Evolutionary conservation across 345 rosid species (phyloP).

Genomic region (Eucalyptus viminalis): DNA sequence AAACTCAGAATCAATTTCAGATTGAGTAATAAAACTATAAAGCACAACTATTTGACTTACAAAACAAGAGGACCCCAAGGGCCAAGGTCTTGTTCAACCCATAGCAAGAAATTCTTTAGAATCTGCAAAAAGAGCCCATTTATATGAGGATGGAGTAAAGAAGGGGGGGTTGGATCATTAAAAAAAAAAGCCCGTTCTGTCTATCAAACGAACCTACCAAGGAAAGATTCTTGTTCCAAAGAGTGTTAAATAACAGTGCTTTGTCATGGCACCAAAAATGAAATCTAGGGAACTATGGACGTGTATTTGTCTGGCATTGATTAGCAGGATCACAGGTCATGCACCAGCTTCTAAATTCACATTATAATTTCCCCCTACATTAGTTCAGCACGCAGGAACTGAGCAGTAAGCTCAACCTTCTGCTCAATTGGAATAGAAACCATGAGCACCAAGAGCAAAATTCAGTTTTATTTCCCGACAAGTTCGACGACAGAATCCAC

Average conservation of each 20-base stretch:
- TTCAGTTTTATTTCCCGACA: neutral
- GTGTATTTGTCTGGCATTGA: neutral
- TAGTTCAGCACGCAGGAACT: neutral
- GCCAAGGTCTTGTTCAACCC: slow-evolving; percentile 95
- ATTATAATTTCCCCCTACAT: neutral
- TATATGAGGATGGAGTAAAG: neutral
- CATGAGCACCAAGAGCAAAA: neutral
- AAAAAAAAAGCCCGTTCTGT: neutral
- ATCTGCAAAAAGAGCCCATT: slow-evolving; percentile 33
- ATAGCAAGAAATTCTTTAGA: slow-evolving; percentile 79
- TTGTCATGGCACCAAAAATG: neutral
- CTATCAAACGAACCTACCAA: neutral
- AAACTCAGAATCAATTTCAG: no score
- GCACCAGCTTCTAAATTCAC: neutral
- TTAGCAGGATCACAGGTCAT: neutral
- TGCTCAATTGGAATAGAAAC: neutral
- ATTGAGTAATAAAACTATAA: neutral
- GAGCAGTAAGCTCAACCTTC: neutral
- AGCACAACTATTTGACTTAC: slow-evolving; percentile 35
- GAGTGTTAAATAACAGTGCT: neutral
- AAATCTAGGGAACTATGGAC: neutral
- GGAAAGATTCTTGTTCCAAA: neutral
- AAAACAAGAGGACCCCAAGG: slow-evolving; percentile 95
- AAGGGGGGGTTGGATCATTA: neutral
- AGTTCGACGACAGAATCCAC: neutral